Conservation (phyloP, 441 rosid genomes). For the Corymbia calophylla region DNA sequence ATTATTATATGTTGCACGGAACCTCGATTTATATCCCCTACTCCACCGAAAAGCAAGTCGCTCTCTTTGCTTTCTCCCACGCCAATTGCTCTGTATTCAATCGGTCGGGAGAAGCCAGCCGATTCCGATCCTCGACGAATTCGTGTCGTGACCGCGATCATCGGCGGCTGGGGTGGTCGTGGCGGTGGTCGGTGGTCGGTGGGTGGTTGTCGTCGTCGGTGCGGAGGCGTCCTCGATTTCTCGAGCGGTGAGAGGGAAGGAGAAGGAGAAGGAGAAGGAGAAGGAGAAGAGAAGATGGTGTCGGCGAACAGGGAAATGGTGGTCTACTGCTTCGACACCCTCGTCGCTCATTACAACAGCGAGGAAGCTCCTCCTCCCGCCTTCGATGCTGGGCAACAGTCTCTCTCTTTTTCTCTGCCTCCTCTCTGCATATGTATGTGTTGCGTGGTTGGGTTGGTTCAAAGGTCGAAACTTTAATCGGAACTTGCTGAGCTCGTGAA, state of each 20-base stretch:
- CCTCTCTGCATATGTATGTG: background rate
- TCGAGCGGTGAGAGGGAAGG: background rate
- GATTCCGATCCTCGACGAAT: background rate
- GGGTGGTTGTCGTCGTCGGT: background rate
- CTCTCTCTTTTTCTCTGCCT: background rate
- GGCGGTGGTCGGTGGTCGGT: background rate
- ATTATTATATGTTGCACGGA: background rate
- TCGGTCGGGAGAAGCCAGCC: background rate
- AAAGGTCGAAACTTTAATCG: background rate
- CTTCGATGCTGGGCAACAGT: slow-evolving; percentile 83
- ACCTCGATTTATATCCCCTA: background rate
- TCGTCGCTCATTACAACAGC: slow-evolving; percentile 85
- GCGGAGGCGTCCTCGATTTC: background rate
- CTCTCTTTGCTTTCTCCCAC: background rate
- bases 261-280: background rate
- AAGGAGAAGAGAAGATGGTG: slow-evolving; percentile 41
- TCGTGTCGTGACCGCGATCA: background rate
- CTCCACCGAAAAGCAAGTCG: background rate
- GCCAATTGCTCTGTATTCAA: background rate
- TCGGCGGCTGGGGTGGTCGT: background rate
- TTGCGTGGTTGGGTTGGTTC: background rate
- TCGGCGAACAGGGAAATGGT: slow-evolving; percentile 95
- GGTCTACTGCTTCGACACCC: slow-evolving; percentile 89
- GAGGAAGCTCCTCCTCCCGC: slow-evolving; percentile 85
- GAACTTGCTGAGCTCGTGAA: background rate